A percentile compares a stretch with the other conserved stretches of the same genome.
phyloP scores from a whole-genome alignment of 2,329 filamentous ascomycete genomes.

The Immersiporthe knoxdaviesiana region DNA sequence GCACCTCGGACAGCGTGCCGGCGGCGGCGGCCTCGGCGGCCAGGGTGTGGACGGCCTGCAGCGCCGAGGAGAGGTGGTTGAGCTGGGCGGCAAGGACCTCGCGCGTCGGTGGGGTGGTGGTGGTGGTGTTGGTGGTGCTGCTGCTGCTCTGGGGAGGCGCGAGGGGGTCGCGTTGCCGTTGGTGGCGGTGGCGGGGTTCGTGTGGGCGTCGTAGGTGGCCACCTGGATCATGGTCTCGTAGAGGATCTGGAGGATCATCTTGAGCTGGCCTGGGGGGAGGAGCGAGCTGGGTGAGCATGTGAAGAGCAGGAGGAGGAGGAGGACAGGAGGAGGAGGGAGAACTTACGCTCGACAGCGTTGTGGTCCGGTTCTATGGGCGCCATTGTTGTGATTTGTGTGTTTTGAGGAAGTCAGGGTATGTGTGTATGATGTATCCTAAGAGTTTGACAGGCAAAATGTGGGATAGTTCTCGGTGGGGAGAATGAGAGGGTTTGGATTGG shows the following conservation, averaged over 20 bases:
- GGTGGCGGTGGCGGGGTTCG: slow-evolving; percentile 37
- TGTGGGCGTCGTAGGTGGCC: slow-evolving; percentile 60
- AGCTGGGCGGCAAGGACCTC: slow-evolving; percentile 61
- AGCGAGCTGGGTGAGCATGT: background rate
- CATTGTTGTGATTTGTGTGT: slow-evolving; percentile 28
- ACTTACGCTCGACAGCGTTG: slow-evolving; percentile 34
- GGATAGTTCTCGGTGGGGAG: background rate
- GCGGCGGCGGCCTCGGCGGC: slow-evolving; percentile 41
- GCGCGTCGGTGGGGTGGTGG: slow-evolving; percentile 50
- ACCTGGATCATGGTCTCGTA: slow-evolving; percentile 67
- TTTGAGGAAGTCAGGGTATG: background rate
- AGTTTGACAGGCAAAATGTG: background rate
- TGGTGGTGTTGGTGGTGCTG: background rate
- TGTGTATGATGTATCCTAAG: background rate
- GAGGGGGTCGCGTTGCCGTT: slow-evolving; percentile 59
- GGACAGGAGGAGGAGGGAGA: too few species aligned
- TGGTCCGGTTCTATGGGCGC: slow-evolving; percentile 36
- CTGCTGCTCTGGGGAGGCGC: slow-evolving; percentile 34
- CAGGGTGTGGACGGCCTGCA: slow-evolving; percentile 46
- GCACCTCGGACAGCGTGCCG: slow-evolving; percentile 53
- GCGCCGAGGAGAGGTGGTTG: slow-evolving; percentile 44
- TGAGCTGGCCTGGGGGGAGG: slow-evolving; percentile 55
- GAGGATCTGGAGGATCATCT: slow-evolving; percentile 65
- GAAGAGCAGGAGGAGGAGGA: background rate
- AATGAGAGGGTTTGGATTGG: background rate